Conservation (phyloP, 768 basidiomycete species). For the Cystofilobasidium macerans region DNA sequence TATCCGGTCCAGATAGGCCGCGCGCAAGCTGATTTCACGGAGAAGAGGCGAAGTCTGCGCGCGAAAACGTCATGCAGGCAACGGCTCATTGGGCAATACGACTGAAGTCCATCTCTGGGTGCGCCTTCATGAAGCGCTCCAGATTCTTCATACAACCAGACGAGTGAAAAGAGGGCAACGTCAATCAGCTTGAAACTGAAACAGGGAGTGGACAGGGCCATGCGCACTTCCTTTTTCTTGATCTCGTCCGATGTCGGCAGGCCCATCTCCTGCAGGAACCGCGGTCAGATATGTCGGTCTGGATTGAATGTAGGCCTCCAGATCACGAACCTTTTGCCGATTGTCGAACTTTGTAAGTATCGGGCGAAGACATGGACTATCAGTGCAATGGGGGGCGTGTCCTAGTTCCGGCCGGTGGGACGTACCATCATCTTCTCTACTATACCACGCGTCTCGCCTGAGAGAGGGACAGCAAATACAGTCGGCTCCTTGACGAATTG, state of each 20-base stretch:
- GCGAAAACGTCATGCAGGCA: too few species aligned
- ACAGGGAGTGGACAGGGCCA: too few species aligned
- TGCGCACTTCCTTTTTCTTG: slow-evolving; percentile 79
- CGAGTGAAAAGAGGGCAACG: background rate
- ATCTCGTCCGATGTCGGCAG: slow-evolving; percentile 90
- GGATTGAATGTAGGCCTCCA: background rate
- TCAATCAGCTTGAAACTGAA: background rate
- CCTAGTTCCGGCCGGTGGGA: slow-evolving; percentile 12
- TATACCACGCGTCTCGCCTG: slow-evolving; percentile 56
- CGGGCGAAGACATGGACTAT: too few species aligned
- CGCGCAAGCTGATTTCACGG: too few species aligned
- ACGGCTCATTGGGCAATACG: too few species aligned
- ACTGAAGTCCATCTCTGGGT: slow-evolving; percentile 94
- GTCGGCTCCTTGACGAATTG: too few species aligned
- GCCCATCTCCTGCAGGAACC: slow-evolving; percentile 67
- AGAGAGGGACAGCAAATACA: background rate
- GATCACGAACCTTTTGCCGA: slow-evolving; percentile 38
- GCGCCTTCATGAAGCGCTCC: slow-evolving; percentile 74
- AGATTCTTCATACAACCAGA: slow-evolving; percentile 36
- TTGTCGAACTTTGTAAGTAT: slow-evolving; percentile 45
- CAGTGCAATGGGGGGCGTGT: too few species aligned
- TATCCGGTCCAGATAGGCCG: too few species aligned
- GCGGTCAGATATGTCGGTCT: background rate
- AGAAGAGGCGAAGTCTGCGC: too few species aligned
- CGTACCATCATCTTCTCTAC: slow-evolving; percentile 99